Conservation (phyloP, 306 rosid species). For the Trichosanthes cucumerina region DNA sequence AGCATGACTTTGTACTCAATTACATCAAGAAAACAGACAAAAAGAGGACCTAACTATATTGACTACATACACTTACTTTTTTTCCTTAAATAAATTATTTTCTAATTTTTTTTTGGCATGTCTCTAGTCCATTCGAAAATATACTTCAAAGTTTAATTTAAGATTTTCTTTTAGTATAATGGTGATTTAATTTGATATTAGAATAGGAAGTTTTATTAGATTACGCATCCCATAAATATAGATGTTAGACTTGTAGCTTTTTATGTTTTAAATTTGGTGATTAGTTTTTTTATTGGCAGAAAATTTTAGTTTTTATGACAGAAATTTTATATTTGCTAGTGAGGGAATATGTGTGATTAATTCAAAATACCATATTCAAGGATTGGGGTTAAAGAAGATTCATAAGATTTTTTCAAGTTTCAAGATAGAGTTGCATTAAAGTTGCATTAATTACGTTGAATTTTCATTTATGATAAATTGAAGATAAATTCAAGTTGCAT, state of each 20-base stretch:
- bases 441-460: background rate
- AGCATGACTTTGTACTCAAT: conserved; percentile 66
- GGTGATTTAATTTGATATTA: background rate
- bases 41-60: conserved; percentile 53
- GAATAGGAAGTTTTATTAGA: background rate
- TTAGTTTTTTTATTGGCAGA: background rate
- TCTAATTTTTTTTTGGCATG: background rate
- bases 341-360: too few species aligned
- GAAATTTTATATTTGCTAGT: background rate
- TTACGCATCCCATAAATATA: too few species aligned
- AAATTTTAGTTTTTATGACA: too few species aligned
- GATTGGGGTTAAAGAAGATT: too few species aligned
- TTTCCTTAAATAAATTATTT: background rate
- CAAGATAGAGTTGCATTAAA: background rate
- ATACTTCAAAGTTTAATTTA: too few species aligned
- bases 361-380: too few species aligned
- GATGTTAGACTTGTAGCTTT: too few species aligned
- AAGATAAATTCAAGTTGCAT: background rate
- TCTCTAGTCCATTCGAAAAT: background rate
- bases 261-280: background rate
- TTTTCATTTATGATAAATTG: background rate
- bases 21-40: conserved; percentile 53
- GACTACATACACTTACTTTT: conserved; percentile 18
- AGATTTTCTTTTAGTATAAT: too few species aligned
- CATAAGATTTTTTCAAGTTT: too few species aligned